These are phyloP conservation scores for Prototheca wickerhamii DNA, from an alignment of 163 green algal species.

Conservation along the genomic window DNA sequence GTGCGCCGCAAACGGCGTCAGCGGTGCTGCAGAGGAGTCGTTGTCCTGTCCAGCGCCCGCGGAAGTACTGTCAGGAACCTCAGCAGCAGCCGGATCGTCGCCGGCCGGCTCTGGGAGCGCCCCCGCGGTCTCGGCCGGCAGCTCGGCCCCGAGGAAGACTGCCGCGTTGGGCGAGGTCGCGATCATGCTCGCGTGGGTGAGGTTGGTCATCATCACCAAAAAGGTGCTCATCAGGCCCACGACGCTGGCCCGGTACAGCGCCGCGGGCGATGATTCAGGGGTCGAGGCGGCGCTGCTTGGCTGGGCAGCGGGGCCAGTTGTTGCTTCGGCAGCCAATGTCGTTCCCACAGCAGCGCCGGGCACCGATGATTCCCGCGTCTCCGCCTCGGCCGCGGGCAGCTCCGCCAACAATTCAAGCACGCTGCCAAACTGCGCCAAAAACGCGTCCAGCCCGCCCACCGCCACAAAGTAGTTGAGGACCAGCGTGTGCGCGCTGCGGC, in stretches of 20 bases:
- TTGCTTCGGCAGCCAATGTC: not conserved
- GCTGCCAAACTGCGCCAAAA: constrained; percentile 20
- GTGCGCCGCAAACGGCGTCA: not conserved
- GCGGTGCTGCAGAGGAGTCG: not conserved
- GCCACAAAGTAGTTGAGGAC: constrained; percentile 72
- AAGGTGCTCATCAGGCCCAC: constrained; percentile 44
- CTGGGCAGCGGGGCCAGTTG: not conserved
- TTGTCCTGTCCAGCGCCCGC: no score
- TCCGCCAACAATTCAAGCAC: constrained; percentile 13
- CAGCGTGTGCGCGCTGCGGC: constrained; percentile 69
- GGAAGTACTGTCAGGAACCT: no score
- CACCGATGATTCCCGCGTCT: not conserved
- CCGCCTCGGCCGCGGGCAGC: constrained; percentile 6
- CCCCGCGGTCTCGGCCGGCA: constrained; percentile 25
- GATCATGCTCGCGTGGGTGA: constrained; percentile 42
- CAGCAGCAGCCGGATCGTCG: no score
- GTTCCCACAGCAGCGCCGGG: no score
- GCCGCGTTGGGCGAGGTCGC: constrained; percentile 34
- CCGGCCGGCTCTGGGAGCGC: no score
- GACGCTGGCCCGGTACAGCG: constrained; percentile 8
- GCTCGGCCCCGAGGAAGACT: constrained; percentile 27
- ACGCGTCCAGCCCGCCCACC: constrained; percentile 20
- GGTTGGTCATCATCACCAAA: constrained; percentile 57
- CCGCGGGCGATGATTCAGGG: no score
- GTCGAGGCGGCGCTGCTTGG: no score